Conservation (phyloP, 805 yeast species). For the Metschnikowia cubensis region DNA sequence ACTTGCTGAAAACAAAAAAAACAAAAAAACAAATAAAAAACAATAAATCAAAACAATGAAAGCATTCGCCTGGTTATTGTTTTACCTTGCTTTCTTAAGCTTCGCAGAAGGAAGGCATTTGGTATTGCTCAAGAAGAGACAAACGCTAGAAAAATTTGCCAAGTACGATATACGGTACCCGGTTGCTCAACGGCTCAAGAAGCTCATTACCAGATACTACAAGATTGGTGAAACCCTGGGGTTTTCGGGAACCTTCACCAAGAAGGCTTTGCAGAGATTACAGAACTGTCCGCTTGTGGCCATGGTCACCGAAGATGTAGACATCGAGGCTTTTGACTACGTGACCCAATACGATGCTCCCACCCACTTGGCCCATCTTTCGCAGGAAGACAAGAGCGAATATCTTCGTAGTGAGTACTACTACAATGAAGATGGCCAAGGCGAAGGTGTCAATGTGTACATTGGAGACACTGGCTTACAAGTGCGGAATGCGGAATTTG, state of each 20-base stretch:
- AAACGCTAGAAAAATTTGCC: conserved; percentile 46
- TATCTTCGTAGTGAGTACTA: conserved; percentile 38
- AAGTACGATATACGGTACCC: conserved; percentile 40
- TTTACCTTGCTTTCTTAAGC: conserved; percentile 3
- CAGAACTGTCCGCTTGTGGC: conserved; percentile 59
- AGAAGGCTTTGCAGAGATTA: conserved; percentile 44
- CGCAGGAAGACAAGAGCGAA: conserved; percentile 33
- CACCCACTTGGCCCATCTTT: conserved; percentile 62
- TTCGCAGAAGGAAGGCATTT: conserved; percentile 30
- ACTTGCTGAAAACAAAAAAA: neutral
- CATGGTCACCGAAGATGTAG: conserved; percentile 64
- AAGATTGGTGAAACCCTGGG: conserved; percentile 72
- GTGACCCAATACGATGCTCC: conserved; percentile 48
- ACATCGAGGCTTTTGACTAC: conserved; percentile 52
- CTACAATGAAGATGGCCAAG: conserved; percentile 46
- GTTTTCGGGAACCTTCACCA: conserved; percentile 58
- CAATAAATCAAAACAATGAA: neutral
- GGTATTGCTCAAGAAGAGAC: conserved; percentile 49
- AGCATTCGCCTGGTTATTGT: neutral
- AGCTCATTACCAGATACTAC: conserved; percentile 48
- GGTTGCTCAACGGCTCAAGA: conserved; percentile 38
- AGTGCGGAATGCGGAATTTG: conserved; percentile 12
- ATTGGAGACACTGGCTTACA: conserved; percentile 18
- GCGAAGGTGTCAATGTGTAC: conserved; percentile 28
- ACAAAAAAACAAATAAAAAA: too few species aligned